Percentiles rank a stretch among this genome's conserved stretches.
These are phyloP conservation scores for Verticillium longisporum DNA, from an alignment of 2,329 filamentous ascomycete species.

Conservation along the genomic window DNA sequence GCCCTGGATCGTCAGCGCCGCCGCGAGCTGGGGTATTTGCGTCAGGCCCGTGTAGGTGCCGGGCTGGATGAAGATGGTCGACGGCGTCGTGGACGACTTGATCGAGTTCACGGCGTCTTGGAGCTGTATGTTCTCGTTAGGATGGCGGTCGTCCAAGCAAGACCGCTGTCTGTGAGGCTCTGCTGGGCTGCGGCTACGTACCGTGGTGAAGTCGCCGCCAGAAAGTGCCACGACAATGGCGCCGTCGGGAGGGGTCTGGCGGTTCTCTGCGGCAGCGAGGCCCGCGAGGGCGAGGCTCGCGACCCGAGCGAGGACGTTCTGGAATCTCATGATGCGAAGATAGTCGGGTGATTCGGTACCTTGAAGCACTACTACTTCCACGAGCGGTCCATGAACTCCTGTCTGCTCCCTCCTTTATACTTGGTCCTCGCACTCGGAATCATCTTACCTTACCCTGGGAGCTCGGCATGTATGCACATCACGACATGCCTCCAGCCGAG, in stretches of 20 bases:
- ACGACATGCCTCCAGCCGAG: neutral
- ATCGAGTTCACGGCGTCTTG: constrained; percentile 53
- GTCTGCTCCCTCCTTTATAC: neutral
- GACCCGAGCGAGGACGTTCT: neutral
- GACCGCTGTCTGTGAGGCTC: neutral
- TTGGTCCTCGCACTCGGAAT: neutral
- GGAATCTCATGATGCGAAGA: constrained; percentile 1
- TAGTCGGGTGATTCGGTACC: neutral
- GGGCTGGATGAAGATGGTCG: constrained; percentile 61
- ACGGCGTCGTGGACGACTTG: constrained; percentile 36
- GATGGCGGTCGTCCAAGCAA: neutral
- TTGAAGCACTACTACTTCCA: neutral
- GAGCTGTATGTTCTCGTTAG: constrained; percentile 23
- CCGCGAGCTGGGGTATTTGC: constrained; percentile 39
- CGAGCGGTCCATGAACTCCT: neutral
- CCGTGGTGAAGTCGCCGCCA: constrained; percentile 16
- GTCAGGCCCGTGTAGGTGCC: constrained; percentile 58
- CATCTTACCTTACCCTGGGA: no score
- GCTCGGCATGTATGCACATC: neutral
- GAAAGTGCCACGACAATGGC: constrained; percentile 40
- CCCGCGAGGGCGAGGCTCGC: neutral
- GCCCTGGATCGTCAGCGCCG: constrained; percentile 49
- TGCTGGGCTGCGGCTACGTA: neutral
- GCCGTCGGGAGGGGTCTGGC: constrained; percentile 35
- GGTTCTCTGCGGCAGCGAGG: constrained; percentile 19